These are phyloP conservation scores for Yamadazyma buinensis DNA, from an alignment of 1,139 yeast species.

Conservation along the genomic window DNA sequence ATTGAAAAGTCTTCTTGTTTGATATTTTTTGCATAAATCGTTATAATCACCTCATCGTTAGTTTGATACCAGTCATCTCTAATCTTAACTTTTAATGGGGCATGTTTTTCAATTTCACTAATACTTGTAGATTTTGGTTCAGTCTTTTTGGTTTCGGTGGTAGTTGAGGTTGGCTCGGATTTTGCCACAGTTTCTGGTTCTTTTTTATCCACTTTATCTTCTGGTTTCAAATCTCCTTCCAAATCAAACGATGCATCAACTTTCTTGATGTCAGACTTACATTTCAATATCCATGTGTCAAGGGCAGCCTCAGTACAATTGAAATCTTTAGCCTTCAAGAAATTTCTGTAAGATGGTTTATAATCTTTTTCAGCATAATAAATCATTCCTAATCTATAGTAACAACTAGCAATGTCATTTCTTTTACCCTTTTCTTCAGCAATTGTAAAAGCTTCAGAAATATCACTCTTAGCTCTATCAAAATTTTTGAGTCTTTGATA, in stretches of 20 bases:
- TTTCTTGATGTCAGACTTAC: constrained; percentile 25
- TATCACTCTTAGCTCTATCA: constrained; percentile 49
- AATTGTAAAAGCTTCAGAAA: constrained; percentile 51
- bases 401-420: constrained; percentile 52
- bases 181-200: background rate
- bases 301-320: constrained; percentile 47
- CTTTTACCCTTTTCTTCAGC: constrained; percentile 53
- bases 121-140: constrained; percentile 23
- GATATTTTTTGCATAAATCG: constrained; percentile 68
- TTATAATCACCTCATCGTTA: constrained; percentile 51
- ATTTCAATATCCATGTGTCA: constrained; percentile 50
- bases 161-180: background rate
- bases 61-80: constrained; percentile 83
- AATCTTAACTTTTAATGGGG: constrained; percentile 43
- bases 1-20: constrained; percentile 43
- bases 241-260: background rate
- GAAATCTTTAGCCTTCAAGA: constrained; percentile 46
- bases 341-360: constrained; percentile 44
- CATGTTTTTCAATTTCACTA: constrained; percentile 34
- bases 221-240: background rate
- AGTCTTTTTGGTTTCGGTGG: background rate
- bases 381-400: constrained; percentile 56
- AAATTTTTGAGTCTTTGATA: constrained; percentile 49
- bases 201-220: background rate
- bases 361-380: constrained; percentile 45